These are phyloP conservation scores for Pestalotiopsis sp. DNA, from an alignment of 2,329 filamentous ascomycete species.

Conservation along the genomic window DNA sequence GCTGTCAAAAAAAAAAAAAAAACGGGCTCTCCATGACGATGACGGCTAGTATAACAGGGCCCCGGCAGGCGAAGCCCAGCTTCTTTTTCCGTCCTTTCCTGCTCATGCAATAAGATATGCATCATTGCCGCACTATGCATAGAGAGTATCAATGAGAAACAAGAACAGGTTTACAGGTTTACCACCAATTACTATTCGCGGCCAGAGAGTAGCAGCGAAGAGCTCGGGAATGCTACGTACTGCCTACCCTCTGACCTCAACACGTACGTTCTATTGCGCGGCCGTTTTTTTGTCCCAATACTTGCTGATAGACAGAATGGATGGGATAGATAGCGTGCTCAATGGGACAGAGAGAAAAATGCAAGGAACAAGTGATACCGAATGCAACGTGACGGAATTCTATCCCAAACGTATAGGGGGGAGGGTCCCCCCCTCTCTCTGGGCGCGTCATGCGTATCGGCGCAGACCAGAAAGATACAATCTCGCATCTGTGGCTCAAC, in stretches of 20 bases:
- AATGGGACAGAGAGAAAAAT: not conserved
- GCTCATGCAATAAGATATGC: slow-evolving; percentile 9
- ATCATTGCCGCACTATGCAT: slow-evolving; percentile 5
- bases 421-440: not conserved
- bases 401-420: slow-evolving; percentile 1
- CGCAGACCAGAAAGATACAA: not conserved
- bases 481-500: not conserved
- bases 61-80: not conserved
- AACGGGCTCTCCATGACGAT: not conserved
- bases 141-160: not conserved
- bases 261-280: too few species aligned
- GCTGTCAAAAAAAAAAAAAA: not conserved
- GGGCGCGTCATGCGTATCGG: slow-evolving; percentile 10
- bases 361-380: slow-evolving; percentile 11
- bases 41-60: too few species aligned
- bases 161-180: not conserved
- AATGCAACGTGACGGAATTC: slow-evolving; percentile 11
- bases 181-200: not conserved
- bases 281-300: too few species aligned
- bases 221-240: not conserved
- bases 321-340: too few species aligned
- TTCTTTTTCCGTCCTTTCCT: not conserved
- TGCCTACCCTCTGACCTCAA: not conserved
- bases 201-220: not conserved
- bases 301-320: too few species aligned